Conservation (phyloP, 352 stramenopile species). For the Phytophthora hybrid region DNA sequence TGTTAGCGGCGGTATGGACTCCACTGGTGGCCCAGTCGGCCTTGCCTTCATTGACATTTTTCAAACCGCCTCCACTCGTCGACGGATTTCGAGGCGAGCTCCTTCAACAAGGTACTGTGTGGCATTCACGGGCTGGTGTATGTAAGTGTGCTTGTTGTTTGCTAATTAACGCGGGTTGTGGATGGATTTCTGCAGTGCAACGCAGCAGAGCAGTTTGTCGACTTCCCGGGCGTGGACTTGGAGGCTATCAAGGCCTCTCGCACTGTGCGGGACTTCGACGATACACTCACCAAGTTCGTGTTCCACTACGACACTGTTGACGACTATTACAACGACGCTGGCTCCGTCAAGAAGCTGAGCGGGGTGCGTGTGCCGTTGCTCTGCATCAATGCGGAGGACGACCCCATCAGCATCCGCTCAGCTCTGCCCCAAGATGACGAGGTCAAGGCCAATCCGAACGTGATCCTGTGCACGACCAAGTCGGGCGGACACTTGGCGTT, state of each 20-base stretch:
- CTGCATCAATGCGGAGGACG: constrained; percentile 69
- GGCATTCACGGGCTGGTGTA: too few relatives aligned
- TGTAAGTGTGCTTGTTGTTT: too few relatives aligned
- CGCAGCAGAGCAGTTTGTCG: constrained; percentile 57
- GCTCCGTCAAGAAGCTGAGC: constrained; percentile 45
- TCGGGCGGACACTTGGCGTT: constrained; percentile 75
- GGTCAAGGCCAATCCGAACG: constrained; percentile 55
- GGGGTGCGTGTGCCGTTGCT: constrained; percentile 63
- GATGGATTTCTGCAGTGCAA: constrained; percentile 27
- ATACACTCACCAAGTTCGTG: constrained; percentile 62
- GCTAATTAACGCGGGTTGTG: background rate
- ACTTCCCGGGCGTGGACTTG: constrained; percentile 54
- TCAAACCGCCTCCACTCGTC: too few relatives aligned
- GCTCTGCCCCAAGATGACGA: constrained; percentile 47
- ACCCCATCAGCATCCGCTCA: constrained; percentile 59
- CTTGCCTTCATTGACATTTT: too few relatives aligned
- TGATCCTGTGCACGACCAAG: constrained; percentile 76
- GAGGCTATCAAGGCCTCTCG: constrained; percentile 41
- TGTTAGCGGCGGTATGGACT: too few relatives aligned
- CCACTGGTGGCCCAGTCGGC: too few relatives aligned
- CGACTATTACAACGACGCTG: constrained; percentile 71
- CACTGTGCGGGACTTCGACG: constrained; percentile 69
- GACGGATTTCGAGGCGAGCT: too few relatives aligned
- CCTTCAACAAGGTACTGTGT: too few relatives aligned
- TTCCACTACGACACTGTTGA: constrained; percentile 70